phyloP scores from a whole-genome alignment of 140 eudicot genomes.

The Bidens hawaiensis region DNA sequence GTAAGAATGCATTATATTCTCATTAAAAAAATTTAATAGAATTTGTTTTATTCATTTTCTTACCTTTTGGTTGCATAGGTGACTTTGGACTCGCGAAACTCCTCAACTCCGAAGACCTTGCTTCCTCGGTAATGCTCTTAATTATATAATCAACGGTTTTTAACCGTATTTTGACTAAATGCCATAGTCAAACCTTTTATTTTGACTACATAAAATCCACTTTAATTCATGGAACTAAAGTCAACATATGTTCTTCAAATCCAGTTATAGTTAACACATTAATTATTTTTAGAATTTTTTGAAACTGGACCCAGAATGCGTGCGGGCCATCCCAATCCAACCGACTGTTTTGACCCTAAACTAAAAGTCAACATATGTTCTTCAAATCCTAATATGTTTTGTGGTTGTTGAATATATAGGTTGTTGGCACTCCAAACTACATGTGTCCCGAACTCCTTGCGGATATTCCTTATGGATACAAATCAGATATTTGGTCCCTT shows the following conservation, averaged over 20 bases:
- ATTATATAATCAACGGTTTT: background rate
- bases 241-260: background rate
- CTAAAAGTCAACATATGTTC: background rate
- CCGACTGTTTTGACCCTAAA: background rate
- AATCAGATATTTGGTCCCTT: conserved; percentile 96
- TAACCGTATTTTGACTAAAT: background rate
- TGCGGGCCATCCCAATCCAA: background rate
- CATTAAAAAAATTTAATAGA: background rate
- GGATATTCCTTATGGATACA: conserved; percentile 85
- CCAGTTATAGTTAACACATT: background rate
- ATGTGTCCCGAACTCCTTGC: conserved; percentile 97
- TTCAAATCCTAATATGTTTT: background rate
- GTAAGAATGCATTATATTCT: conserved; percentile 38
- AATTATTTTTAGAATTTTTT: background rate
- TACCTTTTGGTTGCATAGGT: conserved; percentile 37
- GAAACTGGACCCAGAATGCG: background rate
- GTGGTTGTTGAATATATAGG: conserved; percentile 37
- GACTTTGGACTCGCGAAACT: conserved; percentile 97
- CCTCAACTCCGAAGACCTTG: conserved; percentile 72
- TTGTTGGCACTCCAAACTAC: conserved; percentile 86
- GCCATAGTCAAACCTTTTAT: background rate
- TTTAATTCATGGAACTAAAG: background rate
- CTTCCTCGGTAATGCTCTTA: conserved; percentile 67
- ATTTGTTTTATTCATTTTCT: background rate
- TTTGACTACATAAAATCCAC: background rate